A percentile compares a stretch with the other conserved stretches of the same genome.
These are phyloP conservation scores for Trichosporon ovoides DNA, from an alignment of 1,284 basidiomycete species.

Conservation along the genomic window DNA sequence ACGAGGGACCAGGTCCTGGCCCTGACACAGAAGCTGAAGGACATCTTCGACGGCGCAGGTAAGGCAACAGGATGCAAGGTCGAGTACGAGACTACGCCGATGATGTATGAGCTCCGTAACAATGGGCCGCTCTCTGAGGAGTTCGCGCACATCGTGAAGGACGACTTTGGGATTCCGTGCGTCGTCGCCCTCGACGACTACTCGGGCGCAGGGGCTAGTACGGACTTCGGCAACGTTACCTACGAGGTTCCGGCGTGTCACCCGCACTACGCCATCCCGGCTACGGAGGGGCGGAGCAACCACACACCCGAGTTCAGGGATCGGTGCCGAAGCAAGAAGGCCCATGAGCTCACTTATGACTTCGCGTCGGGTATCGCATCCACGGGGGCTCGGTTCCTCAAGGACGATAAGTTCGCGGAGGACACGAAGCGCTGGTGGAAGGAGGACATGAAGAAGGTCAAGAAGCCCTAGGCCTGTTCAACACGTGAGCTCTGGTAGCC, in stretches of 20 bases:
- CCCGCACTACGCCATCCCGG: conserved; percentile 23
- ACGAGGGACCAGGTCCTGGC: conserved; percentile 56
- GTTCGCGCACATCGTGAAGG: conserved; percentile 13
- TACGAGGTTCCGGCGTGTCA: conserved; percentile 27
- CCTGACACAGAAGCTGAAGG: conserved; percentile 55
- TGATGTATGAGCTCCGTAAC: conserved; percentile 57
- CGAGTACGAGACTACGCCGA: conserved; percentile 50
- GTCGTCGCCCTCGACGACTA: conserved; percentile 12
- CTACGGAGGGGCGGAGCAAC: conserved; percentile 20
- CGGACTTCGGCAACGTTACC: conserved; percentile 23
- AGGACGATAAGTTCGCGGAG: conserved; percentile 38
- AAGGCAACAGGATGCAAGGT: conserved; percentile 64
- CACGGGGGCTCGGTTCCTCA: conserved; percentile 38
- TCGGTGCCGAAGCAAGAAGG: conserved; percentile 19
- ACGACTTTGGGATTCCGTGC: neutral
- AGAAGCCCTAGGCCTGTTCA: neutral
- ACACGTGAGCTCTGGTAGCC: no score
- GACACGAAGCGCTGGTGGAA: conserved; percentile 28
- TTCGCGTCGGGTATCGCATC: conserved; percentile 41
- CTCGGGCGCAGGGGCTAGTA: conserved; percentile 4
- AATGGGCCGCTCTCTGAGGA: conserved; percentile 17
- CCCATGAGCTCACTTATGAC: conserved; percentile 33
- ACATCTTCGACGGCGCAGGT: conserved; percentile 61
- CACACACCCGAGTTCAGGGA: conserved; percentile 30
- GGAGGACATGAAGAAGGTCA: conserved; percentile 17